Evolutionary conservation across 2,329 filamentous ascomycete species (phyloP).

Genomic region (Aureobasidium sp.): DNA sequence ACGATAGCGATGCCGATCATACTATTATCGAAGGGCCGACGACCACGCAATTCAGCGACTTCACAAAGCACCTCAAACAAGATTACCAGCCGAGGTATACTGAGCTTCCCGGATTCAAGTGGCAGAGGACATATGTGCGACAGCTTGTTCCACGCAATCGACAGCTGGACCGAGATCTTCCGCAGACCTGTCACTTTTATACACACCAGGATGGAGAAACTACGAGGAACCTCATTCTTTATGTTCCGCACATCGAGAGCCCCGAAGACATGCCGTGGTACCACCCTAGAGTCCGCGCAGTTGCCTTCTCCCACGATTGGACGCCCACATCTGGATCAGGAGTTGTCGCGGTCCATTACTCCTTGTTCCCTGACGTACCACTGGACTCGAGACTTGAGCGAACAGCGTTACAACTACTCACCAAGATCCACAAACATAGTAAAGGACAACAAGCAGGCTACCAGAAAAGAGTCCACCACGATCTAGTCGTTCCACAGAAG

Average conservation of each 20-base stretch:
- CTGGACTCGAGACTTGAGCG: conserved; percentile 40
- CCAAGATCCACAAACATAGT: conserved; percentile 64
- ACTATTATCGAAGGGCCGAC: conserved; percentile 13
- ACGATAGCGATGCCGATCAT: conserved; percentile 38
- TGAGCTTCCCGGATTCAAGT: conserved; percentile 26
- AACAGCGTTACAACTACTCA: conserved; percentile 60
- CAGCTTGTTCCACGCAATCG: conserved; percentile 75
- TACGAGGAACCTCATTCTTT: conserved; percentile 56
- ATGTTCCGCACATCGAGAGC: conserved; percentile 61
- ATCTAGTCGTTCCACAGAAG: conserved; percentile 67
- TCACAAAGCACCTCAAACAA: conserved; percentile 41
- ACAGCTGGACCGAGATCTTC: conserved; percentile 60
- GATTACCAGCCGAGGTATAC: conserved; percentile 26
- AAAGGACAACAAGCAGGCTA: conserved; percentile 58
- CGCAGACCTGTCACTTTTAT: conserved; percentile 74
- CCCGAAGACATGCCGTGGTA: conserved; percentile 70
- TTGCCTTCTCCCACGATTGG: conserved; percentile 63
- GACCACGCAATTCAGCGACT: conserved; percentile 27
- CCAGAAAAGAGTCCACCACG: conserved; percentile 74
- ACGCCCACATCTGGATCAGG: conserved; percentile 19
- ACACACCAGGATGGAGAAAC: conserved; percentile 21
- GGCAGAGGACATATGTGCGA: conserved; percentile 60
- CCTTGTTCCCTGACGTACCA: conserved; percentile 32
- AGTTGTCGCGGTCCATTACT: conserved; percentile 43
- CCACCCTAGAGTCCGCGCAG: conserved; percentile 64